Conservation (phyloP, 1,139 yeast genomes). For the Magnusiomyces fungicola region DNA sequence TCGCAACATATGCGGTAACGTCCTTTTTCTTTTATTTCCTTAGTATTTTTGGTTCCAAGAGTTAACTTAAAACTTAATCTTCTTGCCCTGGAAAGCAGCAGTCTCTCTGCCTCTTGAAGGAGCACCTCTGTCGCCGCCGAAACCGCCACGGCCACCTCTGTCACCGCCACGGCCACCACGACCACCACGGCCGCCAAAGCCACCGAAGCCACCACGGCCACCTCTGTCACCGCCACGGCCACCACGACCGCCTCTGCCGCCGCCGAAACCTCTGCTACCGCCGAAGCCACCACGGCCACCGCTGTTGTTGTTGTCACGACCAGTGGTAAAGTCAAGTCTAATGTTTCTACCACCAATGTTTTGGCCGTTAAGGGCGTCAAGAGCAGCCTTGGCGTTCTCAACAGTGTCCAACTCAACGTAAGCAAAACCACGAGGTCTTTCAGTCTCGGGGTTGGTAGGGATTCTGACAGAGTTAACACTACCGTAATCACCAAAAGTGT, state of each 20-base stretch:
- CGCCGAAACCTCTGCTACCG: conserved; percentile 29
- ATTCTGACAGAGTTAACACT: conserved; percentile 80
- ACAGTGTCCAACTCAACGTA: conserved; percentile 83
- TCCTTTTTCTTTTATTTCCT: neutral
- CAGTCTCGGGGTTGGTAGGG: conserved; percentile 98
- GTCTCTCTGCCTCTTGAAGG: conserved; percentile 23
- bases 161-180: conserved; percentile 2
- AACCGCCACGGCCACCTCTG: conserved; percentile 3
- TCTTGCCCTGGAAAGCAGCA: conserved; percentile 33
- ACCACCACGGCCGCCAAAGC: conserved; percentile 24
- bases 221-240: conserved; percentile 31
- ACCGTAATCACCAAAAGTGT: conserved; percentile 70
- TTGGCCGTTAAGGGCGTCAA: conserved; percentile 82
- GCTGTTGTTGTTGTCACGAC: conserved; percentile 52
- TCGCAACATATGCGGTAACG: too few relatives aligned
- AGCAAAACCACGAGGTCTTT: conserved; percentile 98
- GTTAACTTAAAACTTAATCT: conserved; percentile 30
- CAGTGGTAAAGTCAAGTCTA: conserved; percentile 91
- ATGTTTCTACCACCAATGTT: conserved; percentile 88
- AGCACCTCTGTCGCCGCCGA: conserved; percentile 13
- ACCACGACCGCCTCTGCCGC: conserved; percentile 42
- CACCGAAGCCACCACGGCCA: conserved; percentile 25
- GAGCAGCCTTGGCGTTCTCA: conserved; percentile 88
- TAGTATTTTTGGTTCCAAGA: neutral
- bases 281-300: conserved; percentile 41